Base-by-base conservation (phyloP, 1,139 yeast genomes). In the Pichia terricola region DNA sequence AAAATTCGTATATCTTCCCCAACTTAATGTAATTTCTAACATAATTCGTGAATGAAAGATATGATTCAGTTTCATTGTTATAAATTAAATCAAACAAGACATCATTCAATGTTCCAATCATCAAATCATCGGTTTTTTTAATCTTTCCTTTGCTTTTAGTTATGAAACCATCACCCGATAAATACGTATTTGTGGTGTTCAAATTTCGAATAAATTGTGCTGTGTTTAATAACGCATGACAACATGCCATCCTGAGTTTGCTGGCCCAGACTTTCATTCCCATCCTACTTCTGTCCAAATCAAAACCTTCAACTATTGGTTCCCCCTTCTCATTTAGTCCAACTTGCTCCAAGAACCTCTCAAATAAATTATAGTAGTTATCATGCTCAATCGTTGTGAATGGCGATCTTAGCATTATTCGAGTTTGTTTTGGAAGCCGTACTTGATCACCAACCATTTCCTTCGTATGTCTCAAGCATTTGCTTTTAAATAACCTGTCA, bases 361-460 rank as follows among this genome's bases (percentile, higher is more conserved):
- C 70, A 55, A 79, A 75, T 35, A 80, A 55, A 52, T 78, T 79
- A 42, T 79, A 73, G 58, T 89, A 91, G 55, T 85, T 80, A 56
- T 85, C 88, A 57, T 83, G 84, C 57, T 89, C 97, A 25, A 89
- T 75, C 0, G 86, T 77, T 5, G 85, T 78, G 58, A 91, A 84
- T 4, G 88, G 87, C 10, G 85, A 69, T 1, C 84, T 72, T 47
- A 89, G 63, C 39, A 87, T 66, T 10, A 80, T 69, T 47, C 95
- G 68, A 11, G 71, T 70, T 57, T 91, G 98, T 0, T 77, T 75
- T 0, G 98, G 97, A 7, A 91, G 67, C 39, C 70, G 62, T 27
- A 91, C 79, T 56, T 89, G 94, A 44, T 76, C 72, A 41, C 78
- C 77, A 0, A 89, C 95, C 81, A 83, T 80, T 5, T 79, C 74